A percentile compares a stretch with the other conserved stretches of the same genome.
Evolutionary conservation across 108 stramenopile species (phyloP).

Genomic region (Aurantiochytrium sp.): DNA sequence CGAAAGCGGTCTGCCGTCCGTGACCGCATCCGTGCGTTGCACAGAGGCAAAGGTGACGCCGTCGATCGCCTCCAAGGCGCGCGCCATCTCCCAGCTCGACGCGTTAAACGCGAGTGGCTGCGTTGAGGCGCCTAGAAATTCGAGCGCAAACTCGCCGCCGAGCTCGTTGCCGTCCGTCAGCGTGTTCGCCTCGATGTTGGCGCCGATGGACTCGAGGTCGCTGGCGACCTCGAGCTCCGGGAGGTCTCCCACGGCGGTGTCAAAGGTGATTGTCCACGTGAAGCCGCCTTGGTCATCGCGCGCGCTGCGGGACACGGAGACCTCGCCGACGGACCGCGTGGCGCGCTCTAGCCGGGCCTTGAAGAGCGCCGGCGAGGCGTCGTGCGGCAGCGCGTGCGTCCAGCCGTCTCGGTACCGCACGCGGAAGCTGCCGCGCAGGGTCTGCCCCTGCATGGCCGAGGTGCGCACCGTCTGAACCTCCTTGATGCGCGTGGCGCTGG

Average conservation of each 20-base stretch:
- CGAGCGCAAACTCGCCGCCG: conserved; percentile 63
- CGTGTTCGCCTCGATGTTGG: conserved; percentile 49
- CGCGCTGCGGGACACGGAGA: neutral
- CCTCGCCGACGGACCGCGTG: conserved; percentile 24
- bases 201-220: conserved; percentile 56
- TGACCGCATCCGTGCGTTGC: neutral
- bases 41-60: neutral
- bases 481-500: conserved; percentile 38
- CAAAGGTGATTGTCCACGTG: conserved; percentile 53
- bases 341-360: conserved; percentile 41
- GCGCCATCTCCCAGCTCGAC: conserved; percentile 29
- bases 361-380: conserved; percentile 35
- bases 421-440: conserved; percentile 21
- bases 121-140: conserved; percentile 54
- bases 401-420: neutral
- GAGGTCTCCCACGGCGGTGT: conserved; percentile 44
- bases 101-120: neutral
- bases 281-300: conserved; percentile 33
- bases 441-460: conserved; percentile 12
- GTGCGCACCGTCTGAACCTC: conserved; percentile 49
- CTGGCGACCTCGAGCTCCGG: conserved; percentile 36
- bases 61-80: conserved; percentile 29
- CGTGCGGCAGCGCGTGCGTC: conserved; percentile 48
- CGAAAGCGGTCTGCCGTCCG: neutral
- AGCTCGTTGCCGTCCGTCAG: conserved; percentile 59